A percentile compares a stretch with the other conserved stretches of the same genome.
Evolutionary conservation across 2,329 filamentous ascomycete genomes (phyloP).

Genomic region (Nemania sp.): DNA sequence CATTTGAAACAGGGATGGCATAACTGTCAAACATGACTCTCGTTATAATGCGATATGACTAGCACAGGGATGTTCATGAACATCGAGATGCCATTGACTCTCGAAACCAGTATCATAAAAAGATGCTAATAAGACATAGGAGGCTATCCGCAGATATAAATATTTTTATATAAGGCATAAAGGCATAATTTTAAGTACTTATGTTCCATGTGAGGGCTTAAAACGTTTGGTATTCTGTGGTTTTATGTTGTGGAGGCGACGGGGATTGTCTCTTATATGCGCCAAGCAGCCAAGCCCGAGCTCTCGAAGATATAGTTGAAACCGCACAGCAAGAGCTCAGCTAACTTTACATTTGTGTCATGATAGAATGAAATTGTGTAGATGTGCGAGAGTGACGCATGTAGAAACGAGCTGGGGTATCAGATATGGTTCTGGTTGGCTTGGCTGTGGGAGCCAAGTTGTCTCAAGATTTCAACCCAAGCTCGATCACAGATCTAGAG

Average conservation of each 20-base stretch:
- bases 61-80: neutral
- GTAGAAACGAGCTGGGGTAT: conserved; percentile 31
- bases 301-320: no score
- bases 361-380: neutral
- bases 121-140: no score
- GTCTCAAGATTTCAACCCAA: conserved; percentile 25
- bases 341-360: conserved; percentile 21
- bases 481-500: conserved; percentile 23
- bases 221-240: neutral
- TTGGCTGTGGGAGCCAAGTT: conserved; percentile 35
- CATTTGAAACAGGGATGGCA: no score
- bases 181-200: neutral
- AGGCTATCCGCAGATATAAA: no score
- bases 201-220: neutral
- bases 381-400: conserved; percentile 6
- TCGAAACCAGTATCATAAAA: no score
- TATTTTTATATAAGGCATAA: neutral
- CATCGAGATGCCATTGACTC: no score
- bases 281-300: no score
- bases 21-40: no score
- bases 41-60: no score
- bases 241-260: neutral
- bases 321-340: conserved; percentile 10
- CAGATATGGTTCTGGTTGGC: conserved; percentile 27
- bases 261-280: neutral